phyloP scores from a whole-genome alignment of 176 grass and related monocot species.

The Avena insularis region DNA sequence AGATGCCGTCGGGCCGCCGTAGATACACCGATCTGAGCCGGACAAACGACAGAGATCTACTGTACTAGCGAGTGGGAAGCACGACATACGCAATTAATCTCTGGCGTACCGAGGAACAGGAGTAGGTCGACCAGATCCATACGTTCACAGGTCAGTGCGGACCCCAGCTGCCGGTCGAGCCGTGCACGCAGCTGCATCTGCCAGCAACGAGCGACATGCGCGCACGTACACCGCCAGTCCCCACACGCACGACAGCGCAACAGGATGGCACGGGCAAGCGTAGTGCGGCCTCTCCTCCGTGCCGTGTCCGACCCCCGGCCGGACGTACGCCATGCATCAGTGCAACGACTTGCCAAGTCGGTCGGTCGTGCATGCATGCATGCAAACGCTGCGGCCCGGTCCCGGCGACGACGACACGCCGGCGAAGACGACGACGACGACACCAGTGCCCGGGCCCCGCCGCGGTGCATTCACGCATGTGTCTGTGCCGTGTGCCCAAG shows the following conservation, averaged over 20 bases:
- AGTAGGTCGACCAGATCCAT: background rate
- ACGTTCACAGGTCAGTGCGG: background rate
- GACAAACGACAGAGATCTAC: too few relatives aligned
- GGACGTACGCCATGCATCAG: too few relatives aligned
- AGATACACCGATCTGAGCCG: too few relatives aligned
- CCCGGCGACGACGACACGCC: background rate
- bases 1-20: too few relatives aligned
- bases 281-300: too few relatives aligned
- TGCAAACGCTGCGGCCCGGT: background rate
- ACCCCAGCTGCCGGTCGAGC: background rate
- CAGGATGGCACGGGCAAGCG: too few relatives aligned
- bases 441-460: background rate
- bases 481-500: background rate
- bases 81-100: too few relatives aligned
- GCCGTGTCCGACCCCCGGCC: too few relatives aligned
- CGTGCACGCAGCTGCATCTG: background rate
- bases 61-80: too few relatives aligned
- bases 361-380: background rate
- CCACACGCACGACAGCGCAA: background rate
- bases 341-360: too few relatives aligned
- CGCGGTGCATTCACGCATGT: background rate
- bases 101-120: background rate
- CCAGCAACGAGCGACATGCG: too few relatives aligned
- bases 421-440: background rate
- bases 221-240: too few relatives aligned